Percentiles rank a stretch among this genome's conserved stretches.
phyloP scores from a whole-genome alignment of 1,284 basidiomycete genomes.

The Ceratobasidium sp. region DNA sequence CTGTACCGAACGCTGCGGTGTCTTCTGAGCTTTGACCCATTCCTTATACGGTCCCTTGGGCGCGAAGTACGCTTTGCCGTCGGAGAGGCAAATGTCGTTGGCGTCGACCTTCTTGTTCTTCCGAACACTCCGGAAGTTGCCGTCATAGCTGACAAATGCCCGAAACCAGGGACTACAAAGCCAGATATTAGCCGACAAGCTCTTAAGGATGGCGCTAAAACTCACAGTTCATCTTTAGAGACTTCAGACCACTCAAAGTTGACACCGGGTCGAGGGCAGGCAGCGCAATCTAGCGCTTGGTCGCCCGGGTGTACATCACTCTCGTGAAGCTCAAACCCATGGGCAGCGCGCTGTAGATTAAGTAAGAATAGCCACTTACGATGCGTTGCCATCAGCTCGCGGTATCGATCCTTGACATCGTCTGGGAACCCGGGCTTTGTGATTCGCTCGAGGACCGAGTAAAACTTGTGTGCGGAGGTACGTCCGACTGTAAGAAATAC shows the following conservation, averaged over 20 bases:
- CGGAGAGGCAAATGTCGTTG: slow-evolving; percentile 1
- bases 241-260: slow-evolving; percentile 27
- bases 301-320: slow-evolving; percentile 10
- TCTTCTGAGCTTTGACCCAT: background rate
- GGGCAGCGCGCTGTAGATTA: background rate
- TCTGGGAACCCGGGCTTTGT: slow-evolving; percentile 18
- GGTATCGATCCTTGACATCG: slow-evolving; percentile 33
- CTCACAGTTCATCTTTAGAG: background rate
- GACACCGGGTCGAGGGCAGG: slow-evolving; percentile 21
- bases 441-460: background rate
- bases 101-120: slow-evolving; percentile 29
- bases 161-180: slow-evolving; percentile 2
- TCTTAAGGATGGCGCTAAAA: too few species aligned
- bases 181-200: too few species aligned
- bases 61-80: slow-evolving; percentile 1
- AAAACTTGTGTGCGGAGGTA: slow-evolving; percentile 25
- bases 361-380: background rate
- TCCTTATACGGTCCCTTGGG: background rate
- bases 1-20: background rate
- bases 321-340: slow-evolving; percentile 4
- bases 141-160: slow-evolving; percentile 18
- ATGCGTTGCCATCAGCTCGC: slow-evolving; percentile 19
- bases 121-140: slow-evolving; percentile 14
- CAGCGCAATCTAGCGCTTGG: slow-evolving; percentile 23
- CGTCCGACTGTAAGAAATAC: slow-evolving; percentile 6